These are phyloP conservation scores for Malassezia brasiliensis DNA, from an alignment of 1,284 basidiomycete genomes.

Conservation along the genomic window DNA sequence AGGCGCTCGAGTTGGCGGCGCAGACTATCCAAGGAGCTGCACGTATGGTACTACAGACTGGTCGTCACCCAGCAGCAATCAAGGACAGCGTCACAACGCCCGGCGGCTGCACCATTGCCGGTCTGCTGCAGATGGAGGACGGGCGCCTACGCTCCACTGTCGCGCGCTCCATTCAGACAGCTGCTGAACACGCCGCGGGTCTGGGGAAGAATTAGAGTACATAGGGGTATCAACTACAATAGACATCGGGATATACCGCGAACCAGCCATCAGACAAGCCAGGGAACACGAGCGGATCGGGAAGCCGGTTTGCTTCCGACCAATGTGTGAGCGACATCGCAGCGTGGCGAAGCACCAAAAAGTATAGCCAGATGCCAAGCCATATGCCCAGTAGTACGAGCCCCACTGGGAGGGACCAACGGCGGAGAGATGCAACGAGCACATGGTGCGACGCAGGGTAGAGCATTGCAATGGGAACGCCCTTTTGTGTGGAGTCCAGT, in stretches of 20 bases:
- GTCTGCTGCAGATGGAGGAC: conserved; percentile 86
- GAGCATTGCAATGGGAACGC: not conserved
- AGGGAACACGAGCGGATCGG: not conserved
- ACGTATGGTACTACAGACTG: conserved; percentile 81
- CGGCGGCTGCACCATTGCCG: conserved; percentile 96
- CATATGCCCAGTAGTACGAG: conserved; percentile 8
- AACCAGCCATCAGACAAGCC: not conserved
- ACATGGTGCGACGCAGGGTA: not conserved
- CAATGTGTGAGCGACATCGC: not conserved
- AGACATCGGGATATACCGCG: not conserved
- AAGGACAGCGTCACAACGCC: conserved; percentile 98
- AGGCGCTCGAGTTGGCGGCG: conserved; percentile 86
- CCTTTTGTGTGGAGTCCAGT: not conserved
- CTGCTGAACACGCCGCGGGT: conserved; percentile 41
- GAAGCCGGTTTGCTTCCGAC: conserved; percentile 6
- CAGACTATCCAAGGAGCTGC: conserved; percentile 98
- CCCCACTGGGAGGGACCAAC: not conserved
- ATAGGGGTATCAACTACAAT: not conserved
- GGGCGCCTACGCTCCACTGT: conserved; percentile 87
- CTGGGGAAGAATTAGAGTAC: conserved; percentile 31
- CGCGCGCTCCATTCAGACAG: conserved; percentile 77
- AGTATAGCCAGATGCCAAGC: conserved; percentile 12
- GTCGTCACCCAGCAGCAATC: conserved; percentile 84
- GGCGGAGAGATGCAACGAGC: not conserved
- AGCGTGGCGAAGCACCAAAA: not conserved